A percentile compares a stretch with the other conserved stretches of the same genome.
Evolutionary conservation across 257 asterid species (phyloP).

Genomic region (Solanum bukasovii): DNA sequence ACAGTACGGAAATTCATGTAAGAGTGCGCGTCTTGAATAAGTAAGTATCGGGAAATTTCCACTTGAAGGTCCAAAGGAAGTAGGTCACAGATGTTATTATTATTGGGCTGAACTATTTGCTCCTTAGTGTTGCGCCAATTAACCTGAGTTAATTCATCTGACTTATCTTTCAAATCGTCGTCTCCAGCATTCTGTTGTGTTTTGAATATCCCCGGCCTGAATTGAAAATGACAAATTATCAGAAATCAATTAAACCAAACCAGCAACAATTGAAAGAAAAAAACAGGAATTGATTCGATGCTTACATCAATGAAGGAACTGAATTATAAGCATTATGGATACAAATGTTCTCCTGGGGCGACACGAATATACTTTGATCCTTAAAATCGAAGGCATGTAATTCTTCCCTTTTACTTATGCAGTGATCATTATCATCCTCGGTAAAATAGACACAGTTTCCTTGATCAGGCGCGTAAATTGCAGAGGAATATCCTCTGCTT

Average conservation of each 20-base stretch:
- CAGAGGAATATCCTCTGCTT: background rate
- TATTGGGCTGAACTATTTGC: background rate
- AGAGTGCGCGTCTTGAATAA: background rate
- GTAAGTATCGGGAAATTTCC: background rate
- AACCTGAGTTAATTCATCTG: background rate
- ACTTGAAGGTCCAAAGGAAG: background rate
- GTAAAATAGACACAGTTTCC: background rate
- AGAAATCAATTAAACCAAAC: background rate
- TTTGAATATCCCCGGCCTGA: background rate
- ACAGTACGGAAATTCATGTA: background rate
- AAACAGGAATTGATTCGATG: background rate
- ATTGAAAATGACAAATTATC: background rate
- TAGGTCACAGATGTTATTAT: background rate
- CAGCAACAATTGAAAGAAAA: background rate
- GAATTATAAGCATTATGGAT: background rate
- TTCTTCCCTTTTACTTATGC: background rate
- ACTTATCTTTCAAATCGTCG: background rate
- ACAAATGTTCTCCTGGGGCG: background rate
- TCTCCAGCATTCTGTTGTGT: background rate
- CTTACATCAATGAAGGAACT: background rate
- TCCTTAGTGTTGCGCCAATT: background rate
- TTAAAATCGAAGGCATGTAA: background rate
- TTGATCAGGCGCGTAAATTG: background rate
- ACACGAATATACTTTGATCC: background rate
- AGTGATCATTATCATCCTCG: background rate